A percentile compares a stretch with the other conserved stretches of the same genome.
Conservation (phyloP, 2,329 filamentous ascomycete genomes). For the Byssoonygena ceratinophila region DNA sequence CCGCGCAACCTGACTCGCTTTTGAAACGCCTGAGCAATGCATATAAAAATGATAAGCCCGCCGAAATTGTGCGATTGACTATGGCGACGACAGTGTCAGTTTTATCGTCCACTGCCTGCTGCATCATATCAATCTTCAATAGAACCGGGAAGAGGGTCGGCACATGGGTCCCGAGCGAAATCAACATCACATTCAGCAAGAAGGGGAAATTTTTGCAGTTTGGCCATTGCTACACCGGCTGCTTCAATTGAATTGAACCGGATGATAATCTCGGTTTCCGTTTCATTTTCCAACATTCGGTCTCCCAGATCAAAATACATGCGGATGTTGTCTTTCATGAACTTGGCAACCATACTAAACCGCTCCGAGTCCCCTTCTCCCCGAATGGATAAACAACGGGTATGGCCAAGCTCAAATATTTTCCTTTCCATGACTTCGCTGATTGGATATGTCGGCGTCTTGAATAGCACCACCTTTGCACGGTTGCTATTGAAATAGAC, state of each 20-base stretch:
- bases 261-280: conserved; percentile 14
- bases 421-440: conserved; percentile 18
- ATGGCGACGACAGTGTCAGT: no score
- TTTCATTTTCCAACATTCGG: conserved; percentile 14
- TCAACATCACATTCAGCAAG: conserved; percentile 13
- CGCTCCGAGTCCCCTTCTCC: conserved; percentile 12
- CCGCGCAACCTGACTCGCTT: no score
- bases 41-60: no score
- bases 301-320: conserved; percentile 17
- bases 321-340: conserved; percentile 9
- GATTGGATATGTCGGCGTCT: conserved; percentile 27
- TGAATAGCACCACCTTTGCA: conserved; percentile 20
- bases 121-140: neutral
- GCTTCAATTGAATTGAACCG: conserved; percentile 18
- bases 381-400: conserved; percentile 22
- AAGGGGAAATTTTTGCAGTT: neutral
- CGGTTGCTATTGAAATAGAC: conserved; percentile 18
- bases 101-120: no score
- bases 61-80: no score
- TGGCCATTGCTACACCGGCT: conserved; percentile 7
- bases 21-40: no score
- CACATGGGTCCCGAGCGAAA: conserved; percentile 16
- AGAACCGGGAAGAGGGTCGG: conserved; percentile 12
- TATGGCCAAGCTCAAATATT: conserved; percentile 21
- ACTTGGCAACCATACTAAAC: conserved; percentile 11